Evolutionary conservation across 2,329 filamentous ascomycete genomes (phyloP).

Genomic region (Hansfordia pulvinata): DNA sequence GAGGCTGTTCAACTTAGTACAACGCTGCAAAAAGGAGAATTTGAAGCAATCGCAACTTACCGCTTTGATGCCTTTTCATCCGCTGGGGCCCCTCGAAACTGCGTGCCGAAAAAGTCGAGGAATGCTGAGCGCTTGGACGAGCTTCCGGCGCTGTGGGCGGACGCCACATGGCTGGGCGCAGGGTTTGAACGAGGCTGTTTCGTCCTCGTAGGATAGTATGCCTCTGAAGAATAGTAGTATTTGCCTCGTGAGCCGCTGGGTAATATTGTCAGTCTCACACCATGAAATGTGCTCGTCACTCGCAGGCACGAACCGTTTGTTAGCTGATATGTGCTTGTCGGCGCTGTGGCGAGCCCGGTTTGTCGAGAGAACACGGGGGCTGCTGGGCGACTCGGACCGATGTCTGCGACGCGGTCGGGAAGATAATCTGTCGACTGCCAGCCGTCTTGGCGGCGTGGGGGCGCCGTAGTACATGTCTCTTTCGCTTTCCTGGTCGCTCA

Average conservation of each 20-base stretch:
- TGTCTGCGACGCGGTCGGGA: constrained; percentile 10
- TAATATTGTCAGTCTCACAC: no score
- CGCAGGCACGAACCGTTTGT: constrained; percentile 19
- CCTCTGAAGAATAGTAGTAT: no score
- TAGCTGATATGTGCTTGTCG: constrained; percentile 10
- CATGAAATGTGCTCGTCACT: no score
- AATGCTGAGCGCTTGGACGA: no score
- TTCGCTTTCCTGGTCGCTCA: constrained; percentile 1
- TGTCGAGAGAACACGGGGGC: constrained; percentile 9
- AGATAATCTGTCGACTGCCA: constrained; percentile 7
- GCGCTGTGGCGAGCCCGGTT: constrained; percentile 11
- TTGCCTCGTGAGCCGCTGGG: no score
- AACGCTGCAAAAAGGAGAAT: constrained; percentile 8
- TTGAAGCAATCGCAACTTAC: constrained; percentile 12
- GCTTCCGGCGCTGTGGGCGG: no score
- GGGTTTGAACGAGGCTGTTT: no score
- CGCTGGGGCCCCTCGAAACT: no score
- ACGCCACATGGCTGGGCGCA: no score
- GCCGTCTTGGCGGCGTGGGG: constrained; percentile 5
- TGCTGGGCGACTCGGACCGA: constrained; percentile 12
- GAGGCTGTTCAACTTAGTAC: constrained; percentile 31
- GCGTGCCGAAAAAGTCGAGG: no score
- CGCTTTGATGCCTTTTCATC: constrained; percentile 11
- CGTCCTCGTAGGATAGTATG: no score
- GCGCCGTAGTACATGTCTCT: constrained; percentile 6